Conservation (phyloP, 2,329 filamentous ascomycete species). For the Arthrobotrys iridis region DNA sequence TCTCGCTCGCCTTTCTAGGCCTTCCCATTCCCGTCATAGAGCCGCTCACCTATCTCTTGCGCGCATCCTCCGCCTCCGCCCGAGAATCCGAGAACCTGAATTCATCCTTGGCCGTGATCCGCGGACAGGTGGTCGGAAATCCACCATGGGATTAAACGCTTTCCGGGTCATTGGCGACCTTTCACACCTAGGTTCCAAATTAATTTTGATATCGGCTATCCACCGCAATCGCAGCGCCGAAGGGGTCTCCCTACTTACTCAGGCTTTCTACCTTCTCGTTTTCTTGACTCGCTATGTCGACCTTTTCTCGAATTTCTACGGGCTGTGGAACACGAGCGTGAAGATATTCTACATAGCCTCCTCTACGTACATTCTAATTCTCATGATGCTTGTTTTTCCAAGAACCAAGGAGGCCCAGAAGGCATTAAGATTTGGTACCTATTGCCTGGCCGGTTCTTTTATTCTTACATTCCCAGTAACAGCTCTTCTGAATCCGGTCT, state of each 20-base stretch:
- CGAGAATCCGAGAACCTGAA: no score
- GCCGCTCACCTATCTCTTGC: no score
- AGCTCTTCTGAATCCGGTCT: neutral
- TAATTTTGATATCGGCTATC: slow-evolving; percentile 89
- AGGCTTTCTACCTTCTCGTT: slow-evolving; percentile 84
- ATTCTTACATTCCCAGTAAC: slow-evolving; percentile 66
- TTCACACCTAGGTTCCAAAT: slow-evolving; percentile 85
- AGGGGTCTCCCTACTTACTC: slow-evolving; percentile 89
- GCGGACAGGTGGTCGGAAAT: no score
- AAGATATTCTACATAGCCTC: slow-evolving; percentile 89
- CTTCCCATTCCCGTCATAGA: no score
- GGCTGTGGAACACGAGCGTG: slow-evolving; percentile 78
- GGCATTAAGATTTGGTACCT: slow-evolving; percentile 88
- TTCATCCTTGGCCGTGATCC: no score
- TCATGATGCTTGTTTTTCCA: slow-evolving; percentile 88
- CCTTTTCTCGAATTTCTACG: slow-evolving; percentile 68
- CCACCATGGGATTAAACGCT: slow-evolving; percentile 57
- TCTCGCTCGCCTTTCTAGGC: no score
- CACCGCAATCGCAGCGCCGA: slow-evolving; percentile 88
- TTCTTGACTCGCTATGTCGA: slow-evolving; percentile 90
- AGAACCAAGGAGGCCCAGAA: slow-evolving; percentile 89
- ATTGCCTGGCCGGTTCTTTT: slow-evolving; percentile 73
- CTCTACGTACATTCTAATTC: slow-evolving; percentile 82
- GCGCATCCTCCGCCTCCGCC: no score
- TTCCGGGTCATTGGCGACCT: slow-evolving; percentile 85